A percentile compares a stretch with the other conserved stretches of the same genome.
phyloP scores from a whole-genome alignment of 2,329 filamentous ascomycete genomes.

The Ceratocystis alfenasii region DNA sequence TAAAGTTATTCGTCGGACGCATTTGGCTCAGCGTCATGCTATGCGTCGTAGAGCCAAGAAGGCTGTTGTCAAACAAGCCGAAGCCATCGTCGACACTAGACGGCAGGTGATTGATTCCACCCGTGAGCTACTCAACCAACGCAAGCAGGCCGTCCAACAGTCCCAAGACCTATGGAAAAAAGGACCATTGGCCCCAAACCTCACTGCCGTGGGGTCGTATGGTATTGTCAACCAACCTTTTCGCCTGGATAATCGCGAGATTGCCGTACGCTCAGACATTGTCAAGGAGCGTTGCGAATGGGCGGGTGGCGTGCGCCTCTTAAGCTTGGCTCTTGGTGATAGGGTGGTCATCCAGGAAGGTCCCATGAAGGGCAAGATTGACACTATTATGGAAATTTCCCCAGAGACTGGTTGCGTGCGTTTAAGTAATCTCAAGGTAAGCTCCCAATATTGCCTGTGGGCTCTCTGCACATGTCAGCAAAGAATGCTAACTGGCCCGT shows the following conservation, averaged over 20 bases:
- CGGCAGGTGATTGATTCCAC: slow-evolving; percentile 27
- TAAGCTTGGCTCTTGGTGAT: slow-evolving; percentile 57
- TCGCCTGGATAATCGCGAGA: slow-evolving; percentile 25
- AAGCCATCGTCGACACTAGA: slow-evolving; percentile 27
- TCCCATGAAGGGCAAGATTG: slow-evolving; percentile 72
- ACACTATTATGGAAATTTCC: slow-evolving; percentile 50
- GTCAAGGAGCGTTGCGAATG: slow-evolving; percentile 38
- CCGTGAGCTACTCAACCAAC: slow-evolving; percentile 23
- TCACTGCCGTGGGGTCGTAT: slow-evolving; percentile 54
- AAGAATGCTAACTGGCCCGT: background rate
- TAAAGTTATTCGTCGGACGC: slow-evolving; percentile 55
- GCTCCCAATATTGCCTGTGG: slow-evolving; percentile 27
- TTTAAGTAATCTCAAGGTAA: slow-evolving; percentile 53
- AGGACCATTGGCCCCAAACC: slow-evolving; percentile 65
- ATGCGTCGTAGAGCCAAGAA: slow-evolving; percentile 36
- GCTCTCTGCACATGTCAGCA: background rate
- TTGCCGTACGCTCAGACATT: slow-evolving; percentile 29
- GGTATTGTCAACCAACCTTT: slow-evolving; percentile 36
- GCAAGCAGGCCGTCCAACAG: slow-evolving; percentile 28
- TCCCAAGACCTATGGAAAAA: slow-evolving; percentile 60
- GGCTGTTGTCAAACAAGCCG: slow-evolving; percentile 28
- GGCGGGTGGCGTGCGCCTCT: slow-evolving; percentile 43
- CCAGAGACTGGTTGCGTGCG: slow-evolving; percentile 43
- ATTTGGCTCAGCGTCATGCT: slow-evolving; percentile 54
- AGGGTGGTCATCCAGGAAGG: slow-evolving; percentile 73